phyloP scores from a whole-genome alignment of 257 asterid species.

The Ajuga chamaepitys region DNA sequence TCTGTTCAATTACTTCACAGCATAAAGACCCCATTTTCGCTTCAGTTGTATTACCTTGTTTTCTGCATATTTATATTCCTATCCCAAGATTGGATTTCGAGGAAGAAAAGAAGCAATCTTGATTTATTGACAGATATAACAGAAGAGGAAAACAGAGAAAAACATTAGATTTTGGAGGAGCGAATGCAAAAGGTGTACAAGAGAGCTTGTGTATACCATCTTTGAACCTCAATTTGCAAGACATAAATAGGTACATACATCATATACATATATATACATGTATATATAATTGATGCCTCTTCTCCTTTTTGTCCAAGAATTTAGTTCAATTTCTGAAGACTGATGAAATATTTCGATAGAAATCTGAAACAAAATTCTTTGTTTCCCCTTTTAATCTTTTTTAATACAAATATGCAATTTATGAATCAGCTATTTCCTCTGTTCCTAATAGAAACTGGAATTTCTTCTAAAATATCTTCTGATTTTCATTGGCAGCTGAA shows the following conservation, averaged over 20 bases:
- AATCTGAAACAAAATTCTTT: not conserved
- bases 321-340: too few species aligned
- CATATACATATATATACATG: not conserved
- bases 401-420: not conserved
- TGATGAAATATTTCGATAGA: too few species aligned
- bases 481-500: constrained; percentile 5
- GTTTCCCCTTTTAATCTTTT: not conserved
- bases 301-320: too few species aligned
- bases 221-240: not conserved
- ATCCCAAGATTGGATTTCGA: not conserved
- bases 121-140: not conserved
- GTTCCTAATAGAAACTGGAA: not conserved
- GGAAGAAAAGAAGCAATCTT: not conserved
- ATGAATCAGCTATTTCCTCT: too few species aligned
- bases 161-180: not conserved
- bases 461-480: not conserved
- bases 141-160: too few species aligned
- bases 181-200: not conserved
- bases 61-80: not conserved
- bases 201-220: too few species aligned
- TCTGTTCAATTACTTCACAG: not conserved
- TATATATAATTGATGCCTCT: too few species aligned
- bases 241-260: not conserved
- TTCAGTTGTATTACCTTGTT: not conserved
- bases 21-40: not conserved